Evolutionary conservation across 164 flowering plant species (phyloP), one percentile per base, ranked within the genome.

Genomic region (Chimonanthus salicifolius): DNA sequence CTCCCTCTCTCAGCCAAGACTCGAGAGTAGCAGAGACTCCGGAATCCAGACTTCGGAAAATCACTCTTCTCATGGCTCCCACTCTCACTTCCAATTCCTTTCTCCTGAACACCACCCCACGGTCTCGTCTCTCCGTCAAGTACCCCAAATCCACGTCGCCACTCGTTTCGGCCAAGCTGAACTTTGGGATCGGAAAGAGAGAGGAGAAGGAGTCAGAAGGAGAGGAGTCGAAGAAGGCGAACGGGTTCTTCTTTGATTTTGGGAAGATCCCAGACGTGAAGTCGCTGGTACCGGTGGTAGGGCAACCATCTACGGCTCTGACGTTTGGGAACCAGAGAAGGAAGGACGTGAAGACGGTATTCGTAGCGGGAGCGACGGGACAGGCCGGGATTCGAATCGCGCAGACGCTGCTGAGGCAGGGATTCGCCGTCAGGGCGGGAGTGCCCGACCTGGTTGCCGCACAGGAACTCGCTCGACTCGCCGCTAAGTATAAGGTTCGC

Each of bases 321-420:
- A 72, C 82, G 11, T 87, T 89, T 49, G 87, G 87, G 5, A 74
- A 71, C 72, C 20, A 15, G 33, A 79, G 94, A 45, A 79, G 91
- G 2, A 95, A 95, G 77, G 99, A 95, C 67, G 77, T 92, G 2
- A 78, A 84, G 1, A 90, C 97, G 1, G 98, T 95, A 67, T 95
- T 90, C 72, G 98, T 95, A 0, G 95, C 98, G 0, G 98, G 98
- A 5, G 99, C 97, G 0, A 84, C 92, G 0, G 99, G 99, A 33
- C 97, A 85, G 83, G 85, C 88, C 0, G 99, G 99, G 0, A 68
- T 87, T 9, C 91, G 99, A 74, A 88, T 95, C 75, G 90, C 90
- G 0, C 97, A 88, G 77, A 75, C 82, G 7, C 84, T 95, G 46
- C 77, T 95, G 65, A 86, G 98, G 3, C 71, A 87, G 76, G 98